Percentiles rank a stretch among this genome's conserved stretches.
Evolutionary conservation across 441 rosid species (phyloP).

Genomic region (Capsella rubella): DNA sequence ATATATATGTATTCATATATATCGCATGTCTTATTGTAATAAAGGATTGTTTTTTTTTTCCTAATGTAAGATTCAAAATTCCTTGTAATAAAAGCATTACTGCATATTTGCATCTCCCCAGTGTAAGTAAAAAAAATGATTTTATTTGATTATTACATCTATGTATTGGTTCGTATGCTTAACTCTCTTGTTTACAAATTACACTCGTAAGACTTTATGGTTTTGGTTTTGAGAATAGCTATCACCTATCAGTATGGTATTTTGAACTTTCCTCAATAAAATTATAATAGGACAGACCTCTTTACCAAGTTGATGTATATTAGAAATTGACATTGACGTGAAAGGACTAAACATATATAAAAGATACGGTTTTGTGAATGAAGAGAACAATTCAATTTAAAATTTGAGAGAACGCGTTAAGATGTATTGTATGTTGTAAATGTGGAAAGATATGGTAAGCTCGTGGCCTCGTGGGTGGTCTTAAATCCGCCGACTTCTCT

Average conservation of each 20-base stretch:
- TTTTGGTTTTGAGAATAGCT: neutral
- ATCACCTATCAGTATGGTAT: neutral
- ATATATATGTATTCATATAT: slow-evolving; percentile 26
- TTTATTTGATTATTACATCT: slow-evolving; percentile 13
- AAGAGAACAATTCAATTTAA: neutral
- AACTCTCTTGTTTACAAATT: slow-evolving; percentile 14
- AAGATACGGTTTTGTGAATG: neutral
- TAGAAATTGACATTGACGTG: neutral
- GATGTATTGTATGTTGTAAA: slow-evolving; percentile 26
- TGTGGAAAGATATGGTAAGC: slow-evolving; percentile 7
- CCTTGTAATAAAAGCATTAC: slow-evolving; percentile 43
- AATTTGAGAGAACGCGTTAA: neutral
- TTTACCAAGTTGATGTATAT: neutral
- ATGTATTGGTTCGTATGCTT: neutral
- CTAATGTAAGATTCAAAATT: slow-evolving; percentile 36
- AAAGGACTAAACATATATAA: neutral
- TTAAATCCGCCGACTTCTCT: slow-evolving; percentile 40
- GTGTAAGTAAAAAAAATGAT: slow-evolving; percentile 10
- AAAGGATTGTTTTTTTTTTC: slow-evolving; percentile 29
- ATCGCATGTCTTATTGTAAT: slow-evolving; percentile 32
- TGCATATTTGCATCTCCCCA: neutral
- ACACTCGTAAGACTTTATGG: neutral
- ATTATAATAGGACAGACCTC: neutral
- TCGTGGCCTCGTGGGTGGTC: slow-evolving; percentile 47
- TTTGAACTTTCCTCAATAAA: neutral